phyloP scores from a whole-genome alignment of 805 yeast genomes.

The Candida ovalis region DNA sequence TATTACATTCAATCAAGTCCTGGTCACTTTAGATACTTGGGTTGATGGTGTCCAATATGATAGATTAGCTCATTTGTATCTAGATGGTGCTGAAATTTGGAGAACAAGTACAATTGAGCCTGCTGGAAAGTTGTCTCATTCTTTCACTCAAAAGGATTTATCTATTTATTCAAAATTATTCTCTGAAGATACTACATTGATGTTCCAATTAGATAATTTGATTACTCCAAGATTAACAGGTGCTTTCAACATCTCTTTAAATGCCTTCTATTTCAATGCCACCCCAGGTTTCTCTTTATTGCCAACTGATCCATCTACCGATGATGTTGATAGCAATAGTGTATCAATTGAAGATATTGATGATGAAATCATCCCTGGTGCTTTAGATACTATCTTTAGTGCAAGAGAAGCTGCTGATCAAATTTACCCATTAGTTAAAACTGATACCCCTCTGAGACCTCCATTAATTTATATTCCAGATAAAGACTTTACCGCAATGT shows the following conservation, averaged over 20 bases:
- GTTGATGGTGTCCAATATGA: conserved; percentile 63
- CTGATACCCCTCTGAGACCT: conserved; percentile 26
- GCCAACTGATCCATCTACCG: conserved; percentile 4
- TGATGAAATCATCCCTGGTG: conserved; percentile 21
- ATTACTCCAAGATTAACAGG: conserved; percentile 56
- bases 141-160: conserved; percentile 59
- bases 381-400: conserved; percentile 25
- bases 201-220: conserved; percentile 65
- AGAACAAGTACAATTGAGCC: conserved; percentile 86
- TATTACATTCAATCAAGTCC: conserved; percentile 46
- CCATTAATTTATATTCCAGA: conserved; percentile 47
- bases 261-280: conserved; percentile 46
- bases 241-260: conserved; percentile 48
- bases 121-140: conserved; percentile 43
- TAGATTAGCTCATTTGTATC: conserved; percentile 58
- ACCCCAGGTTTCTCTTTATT: conserved; percentile 10
- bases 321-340: background rate
- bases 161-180: conserved; percentile 53
- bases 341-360: conserved; percentile 7
- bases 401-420: conserved; percentile 36
- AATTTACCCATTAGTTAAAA: conserved; percentile 36
- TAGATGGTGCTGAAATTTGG: conserved; percentile 70
- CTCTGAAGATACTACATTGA: conserved; percentile 35
- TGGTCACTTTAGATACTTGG: conserved; percentile 48
- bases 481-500: conserved; percentile 31